Percentiles rank a stretch among this genome's conserved stretches.
Conservation (phyloP, 1,139 yeast genomes). For the Suhomyces coccinellae region DNA sequence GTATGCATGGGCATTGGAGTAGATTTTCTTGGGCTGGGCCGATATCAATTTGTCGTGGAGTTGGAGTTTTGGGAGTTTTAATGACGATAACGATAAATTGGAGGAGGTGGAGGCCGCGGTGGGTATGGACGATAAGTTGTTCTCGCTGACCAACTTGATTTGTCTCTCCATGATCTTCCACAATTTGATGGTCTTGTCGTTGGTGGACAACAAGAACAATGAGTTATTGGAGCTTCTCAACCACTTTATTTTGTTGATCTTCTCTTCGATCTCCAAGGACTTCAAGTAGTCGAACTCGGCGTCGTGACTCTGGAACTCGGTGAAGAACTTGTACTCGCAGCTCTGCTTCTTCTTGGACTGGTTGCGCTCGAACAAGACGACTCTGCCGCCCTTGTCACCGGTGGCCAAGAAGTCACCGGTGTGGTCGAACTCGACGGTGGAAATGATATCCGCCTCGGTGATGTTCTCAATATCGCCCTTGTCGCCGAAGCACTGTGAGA, state of each 20-base stretch:
- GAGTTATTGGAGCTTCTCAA: conserved; percentile 84
- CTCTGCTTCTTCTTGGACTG: conserved; percentile 62
- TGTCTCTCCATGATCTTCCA: conserved; percentile 96
- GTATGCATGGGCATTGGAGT: conserved; percentile 96
- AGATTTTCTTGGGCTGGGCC: conserved; percentile 90
- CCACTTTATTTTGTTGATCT: conserved; percentile 98
- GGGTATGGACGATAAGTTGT: conserved; percentile 43
- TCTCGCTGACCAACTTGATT: conserved; percentile 88
- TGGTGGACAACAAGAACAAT: conserved; percentile 84
- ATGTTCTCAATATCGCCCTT: conserved; percentile 95
- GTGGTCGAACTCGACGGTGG: conserved; percentile 95
- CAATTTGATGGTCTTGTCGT: conserved; percentile 94
- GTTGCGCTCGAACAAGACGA: conserved; percentile 91
- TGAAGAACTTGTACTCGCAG: conserved; percentile 93
- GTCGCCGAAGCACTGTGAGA: conserved; percentile 95
- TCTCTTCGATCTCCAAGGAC: conserved; percentile 95
- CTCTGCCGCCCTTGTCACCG: conserved; percentile 98
- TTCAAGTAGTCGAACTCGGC: conserved; percentile 97
- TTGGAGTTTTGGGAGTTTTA: conserved; percentile 83
- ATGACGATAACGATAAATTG: conserved; percentile 26
- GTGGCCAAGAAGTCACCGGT: conserved; percentile 95
- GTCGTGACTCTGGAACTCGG: conserved; percentile 98
- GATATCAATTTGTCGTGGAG: conserved; percentile 93
- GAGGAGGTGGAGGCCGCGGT: conserved; percentile 16
- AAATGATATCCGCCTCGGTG: conserved; percentile 96